Evolutionary conservation across 768 basidiomycete species (phyloP).

Genomic region (Kwoniella bestiolae): DNA sequence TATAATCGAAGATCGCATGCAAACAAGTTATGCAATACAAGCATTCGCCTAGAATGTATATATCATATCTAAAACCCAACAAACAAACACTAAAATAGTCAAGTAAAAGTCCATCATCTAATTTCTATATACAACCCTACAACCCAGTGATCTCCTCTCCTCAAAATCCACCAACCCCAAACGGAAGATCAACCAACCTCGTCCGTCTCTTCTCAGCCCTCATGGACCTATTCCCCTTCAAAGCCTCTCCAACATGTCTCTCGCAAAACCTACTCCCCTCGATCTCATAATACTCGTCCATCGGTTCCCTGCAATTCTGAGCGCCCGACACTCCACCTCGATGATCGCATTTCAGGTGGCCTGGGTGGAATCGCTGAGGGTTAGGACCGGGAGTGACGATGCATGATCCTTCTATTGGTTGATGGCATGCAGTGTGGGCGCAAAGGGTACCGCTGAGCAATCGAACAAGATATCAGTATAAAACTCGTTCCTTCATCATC

Average conservation of each 20-base stretch:
- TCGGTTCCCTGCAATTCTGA: conserved; percentile 63
- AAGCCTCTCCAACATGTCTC: conserved; percentile 65
- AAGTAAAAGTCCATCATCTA: too few species aligned
- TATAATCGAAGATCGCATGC: too few species aligned
- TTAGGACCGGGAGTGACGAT: conserved; percentile 70
- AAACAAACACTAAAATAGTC: too few species aligned
- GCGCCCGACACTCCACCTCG: conserved; percentile 47
- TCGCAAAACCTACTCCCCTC: conserved; percentile 79
- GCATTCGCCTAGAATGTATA: too few species aligned
- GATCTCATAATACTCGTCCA: conserved; percentile 83
- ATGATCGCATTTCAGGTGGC: conserved; percentile 83
- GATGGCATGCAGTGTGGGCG: conserved; percentile 73
- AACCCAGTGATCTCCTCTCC: conserved; percentile 16
- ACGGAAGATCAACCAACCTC: conserved; percentile 72
- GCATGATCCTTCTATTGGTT: conserved; percentile 92
- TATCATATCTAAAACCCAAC: not conserved
- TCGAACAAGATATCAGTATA: not conserved
- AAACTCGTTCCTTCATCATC: too few species aligned
- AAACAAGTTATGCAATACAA: too few species aligned
- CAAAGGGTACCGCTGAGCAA: conserved; percentile 71
- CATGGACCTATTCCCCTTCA: conserved; percentile 52
- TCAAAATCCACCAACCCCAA: conserved; percentile 14
- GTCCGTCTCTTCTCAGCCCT: conserved; percentile 78
- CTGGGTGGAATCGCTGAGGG: conserved; percentile 82
- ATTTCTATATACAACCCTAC: not conserved